A percentile compares a stretch with the other conserved stretches of the same genome.
Conservation (phyloP, 2,329 filamentous ascomycete species). For the Fonsecaea multimorphosa region DNA sequence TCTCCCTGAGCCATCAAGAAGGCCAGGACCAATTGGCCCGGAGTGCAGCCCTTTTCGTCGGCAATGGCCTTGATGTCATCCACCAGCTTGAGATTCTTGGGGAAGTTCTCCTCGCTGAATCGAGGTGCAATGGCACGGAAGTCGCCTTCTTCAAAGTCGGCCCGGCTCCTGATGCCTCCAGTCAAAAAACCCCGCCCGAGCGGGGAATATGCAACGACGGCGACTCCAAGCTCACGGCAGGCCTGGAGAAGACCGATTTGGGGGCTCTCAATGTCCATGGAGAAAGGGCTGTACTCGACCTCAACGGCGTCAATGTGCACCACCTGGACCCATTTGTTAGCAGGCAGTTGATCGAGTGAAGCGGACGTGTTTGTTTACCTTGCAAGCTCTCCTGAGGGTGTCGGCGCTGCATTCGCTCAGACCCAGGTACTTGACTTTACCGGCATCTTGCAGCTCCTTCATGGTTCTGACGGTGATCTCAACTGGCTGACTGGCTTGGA, state of each 20-base stretch:
- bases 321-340: constrained; percentile 39
- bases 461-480: constrained; percentile 49
- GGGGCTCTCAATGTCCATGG: constrained; percentile 54
- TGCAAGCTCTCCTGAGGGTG: constrained; percentile 56
- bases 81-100: constrained; percentile 63
- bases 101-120: constrained; percentile 61
- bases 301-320: constrained; percentile 58
- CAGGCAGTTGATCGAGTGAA: neutral
- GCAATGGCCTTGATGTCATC: constrained; percentile 58
- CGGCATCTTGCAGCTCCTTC: constrained; percentile 52
- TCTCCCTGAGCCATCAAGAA: constrained; percentile 68
- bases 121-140: constrained; percentile 56
- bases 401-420: constrained; percentile 55
- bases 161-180: constrained; percentile 45
- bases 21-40: constrained; percentile 65
- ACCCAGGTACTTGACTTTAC: constrained; percentile 60
- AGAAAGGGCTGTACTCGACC: constrained; percentile 58
- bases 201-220: constrained; percentile 50
- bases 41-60: constrained; percentile 60
- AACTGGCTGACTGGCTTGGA: constrained; percentile 46
- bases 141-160: constrained; percentile 53
- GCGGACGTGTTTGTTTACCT: constrained; percentile 24
- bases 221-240: constrained; percentile 56
- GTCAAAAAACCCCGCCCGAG: constrained; percentile 48
- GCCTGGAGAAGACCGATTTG: constrained; percentile 49